Evolutionary conservation across 2,329 filamentous ascomycete species (phyloP), one percentile per base, ranked within the genome.

Genomic region (Ascochyta lentis): DNA sequence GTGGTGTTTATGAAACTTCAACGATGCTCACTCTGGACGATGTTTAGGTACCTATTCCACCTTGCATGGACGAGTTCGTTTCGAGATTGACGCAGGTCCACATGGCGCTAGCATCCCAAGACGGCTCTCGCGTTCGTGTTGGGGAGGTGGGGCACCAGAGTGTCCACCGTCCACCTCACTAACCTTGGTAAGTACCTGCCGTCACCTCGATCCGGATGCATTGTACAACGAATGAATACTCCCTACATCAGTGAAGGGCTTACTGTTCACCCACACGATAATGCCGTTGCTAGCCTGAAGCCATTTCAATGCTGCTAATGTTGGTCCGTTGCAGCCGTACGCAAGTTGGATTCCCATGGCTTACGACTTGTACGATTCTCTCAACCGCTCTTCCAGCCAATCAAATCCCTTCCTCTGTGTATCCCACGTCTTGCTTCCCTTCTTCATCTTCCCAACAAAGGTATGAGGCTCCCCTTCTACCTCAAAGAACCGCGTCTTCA

Each of bases 401-500:
- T 60, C 54, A 22, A 56, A 60, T 7, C 56, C 60, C 16, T 52
- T 45, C 26, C 51, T 33, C 44, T 61, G 60, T 4, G 38, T 42
- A 3, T 49, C 34, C 62, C 58, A 63, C 8, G 58, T 63, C 50
- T 52, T 23, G 13, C 55, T 52, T 22, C 58, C 62, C 19, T 50
- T 58, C 22, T 34, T 26, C 62, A 65, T 65, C 35, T 49, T 56
- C 27, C 57, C 62, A 8, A 47, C 54, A 51, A 65, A 65, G 6
- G 62, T 65, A 38, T 65, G 62, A 31, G 46, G 37, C 35, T 63
- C 60, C 1, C 50, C 55, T 7, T 56, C 35, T 16, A 65, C 50
- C n/a, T 53, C 51, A 5, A 56, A 40, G 38, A 64, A 51, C 19
- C 33, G 45, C 7, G 45, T 46, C 3, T 38, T n/a, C 2, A 61